Evolutionary conservation across 2,329 filamentous ascomycete species (phyloP).

Genomic region (Sclerotinia subarctica): DNA sequence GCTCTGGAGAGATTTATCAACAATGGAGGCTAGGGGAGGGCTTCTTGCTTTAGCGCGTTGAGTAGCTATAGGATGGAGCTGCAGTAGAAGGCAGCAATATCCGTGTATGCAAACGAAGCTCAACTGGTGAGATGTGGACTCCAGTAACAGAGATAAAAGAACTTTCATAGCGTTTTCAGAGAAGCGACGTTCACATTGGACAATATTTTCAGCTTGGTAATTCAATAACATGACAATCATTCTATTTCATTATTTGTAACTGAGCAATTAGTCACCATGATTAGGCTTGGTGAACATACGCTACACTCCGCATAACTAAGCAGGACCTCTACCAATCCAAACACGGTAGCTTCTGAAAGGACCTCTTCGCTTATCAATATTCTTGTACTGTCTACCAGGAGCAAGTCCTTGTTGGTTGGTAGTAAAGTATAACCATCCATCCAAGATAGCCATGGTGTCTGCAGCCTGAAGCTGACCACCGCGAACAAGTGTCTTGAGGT

Average conservation of each 20-base stretch:
- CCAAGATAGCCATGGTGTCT: conserved; percentile 12
- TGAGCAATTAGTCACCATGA: neutral
- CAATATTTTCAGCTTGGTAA: neutral
- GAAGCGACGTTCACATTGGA: neutral
- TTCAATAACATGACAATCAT: neutral
- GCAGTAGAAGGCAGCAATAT: neutral
- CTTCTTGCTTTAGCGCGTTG: no score
- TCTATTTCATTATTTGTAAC: neutral
- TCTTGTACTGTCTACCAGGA: conserved; percentile 9
- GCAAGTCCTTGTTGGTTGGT: conserved; percentile 11
- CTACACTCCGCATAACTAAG: neutral
- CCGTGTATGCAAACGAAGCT: neutral
- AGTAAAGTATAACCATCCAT: conserved; percentile 8
- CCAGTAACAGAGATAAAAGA: neutral
- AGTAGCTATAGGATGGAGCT: neutral
- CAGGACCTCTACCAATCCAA: conserved; percentile 8
- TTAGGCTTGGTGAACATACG: neutral
- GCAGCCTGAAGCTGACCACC: conserved; percentile 1
- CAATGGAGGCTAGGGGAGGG: neutral
- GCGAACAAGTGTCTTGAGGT: neutral
- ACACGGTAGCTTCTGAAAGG: neutral
- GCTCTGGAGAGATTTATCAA: neutral
- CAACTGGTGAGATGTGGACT: neutral
- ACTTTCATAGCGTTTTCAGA: neutral
- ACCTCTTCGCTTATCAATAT: conserved; percentile 4